Percentiles rank a stretch among this genome's conserved stretches.
phyloP scores from a whole-genome alignment of 305 asterid species.

The Fraxinus baroniana region DNA sequence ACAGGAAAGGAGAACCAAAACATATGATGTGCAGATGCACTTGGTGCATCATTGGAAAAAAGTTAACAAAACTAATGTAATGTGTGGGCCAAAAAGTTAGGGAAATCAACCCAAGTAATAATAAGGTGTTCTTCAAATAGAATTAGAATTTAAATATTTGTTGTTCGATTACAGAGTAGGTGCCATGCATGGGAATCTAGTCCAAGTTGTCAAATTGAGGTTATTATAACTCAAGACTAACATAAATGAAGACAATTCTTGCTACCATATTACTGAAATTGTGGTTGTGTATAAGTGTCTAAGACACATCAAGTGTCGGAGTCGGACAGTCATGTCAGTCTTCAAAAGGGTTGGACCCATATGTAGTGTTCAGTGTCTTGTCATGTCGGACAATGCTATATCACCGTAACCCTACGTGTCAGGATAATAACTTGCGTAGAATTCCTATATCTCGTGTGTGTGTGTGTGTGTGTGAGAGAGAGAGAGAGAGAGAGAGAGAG shows the following conservation, averaged over 20 bases:
- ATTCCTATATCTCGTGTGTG: background rate
- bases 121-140: background rate
- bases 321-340: background rate
- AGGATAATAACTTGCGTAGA: background rate
- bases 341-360: background rate
- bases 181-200: background rate
- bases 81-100: background rate
- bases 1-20: background rate
- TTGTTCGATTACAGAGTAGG: background rate
- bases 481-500: background rate
- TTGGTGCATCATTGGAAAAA: background rate
- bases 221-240: background rate
- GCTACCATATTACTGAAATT: background rate
- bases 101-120: background rate
- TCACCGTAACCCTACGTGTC: background rate
- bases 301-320: background rate
- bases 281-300: background rate
- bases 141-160: background rate
- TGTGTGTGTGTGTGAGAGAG: too few species aligned
- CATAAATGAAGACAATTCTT: background rate
- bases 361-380: background rate
- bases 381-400: background rate
- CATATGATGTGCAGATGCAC: background rate
- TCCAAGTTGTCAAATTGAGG: background rate
- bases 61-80: background rate